Conservation (phyloP, 2,329 filamentous ascomycete species). For the Aspergillus ustus region DNA sequence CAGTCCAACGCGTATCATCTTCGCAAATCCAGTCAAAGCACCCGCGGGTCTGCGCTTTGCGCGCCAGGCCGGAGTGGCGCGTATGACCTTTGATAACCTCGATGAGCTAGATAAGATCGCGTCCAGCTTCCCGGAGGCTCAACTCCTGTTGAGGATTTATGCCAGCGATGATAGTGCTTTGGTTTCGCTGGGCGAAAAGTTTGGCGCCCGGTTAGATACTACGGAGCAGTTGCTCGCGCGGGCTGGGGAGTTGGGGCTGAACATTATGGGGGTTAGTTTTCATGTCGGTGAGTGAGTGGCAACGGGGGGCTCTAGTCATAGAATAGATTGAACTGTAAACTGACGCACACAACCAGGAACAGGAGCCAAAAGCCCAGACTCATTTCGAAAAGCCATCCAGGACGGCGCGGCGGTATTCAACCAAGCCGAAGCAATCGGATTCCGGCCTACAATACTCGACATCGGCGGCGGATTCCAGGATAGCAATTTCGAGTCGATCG, state of each 20-base stretch:
- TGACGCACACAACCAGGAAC: no score
- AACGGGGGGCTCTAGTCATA: no score
- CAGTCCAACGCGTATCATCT: slow-evolving; percentile 15
- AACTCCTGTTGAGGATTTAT: slow-evolving; percentile 28
- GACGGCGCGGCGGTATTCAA: no score
- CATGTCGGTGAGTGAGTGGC: slow-evolving; percentile 29
- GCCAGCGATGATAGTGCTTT: slow-evolving; percentile 11
- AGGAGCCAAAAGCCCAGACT: slow-evolving; percentile 22
- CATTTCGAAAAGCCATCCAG: slow-evolving; percentile 22
- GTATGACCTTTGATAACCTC: slow-evolving; percentile 36
- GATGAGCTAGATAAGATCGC: slow-evolving; percentile 35
- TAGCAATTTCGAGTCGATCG: slow-evolving; percentile 27
- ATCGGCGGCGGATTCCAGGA: slow-evolving; percentile 35
- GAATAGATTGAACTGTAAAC: no score
- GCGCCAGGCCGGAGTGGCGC: background rate
- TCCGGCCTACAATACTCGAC: slow-evolving; percentile 28
- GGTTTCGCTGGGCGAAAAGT: slow-evolving; percentile 6
- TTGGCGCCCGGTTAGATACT: background rate
- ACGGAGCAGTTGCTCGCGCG: slow-evolving; percentile 20
- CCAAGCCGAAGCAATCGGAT: slow-evolving; percentile 19
- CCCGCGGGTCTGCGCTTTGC: background rate
- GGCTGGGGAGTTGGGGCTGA: slow-evolving; percentile 28
- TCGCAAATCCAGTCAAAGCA: background rate
- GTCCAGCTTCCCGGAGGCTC: slow-evolving; percentile 22
- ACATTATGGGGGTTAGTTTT: slow-evolving; percentile 35